Base-by-base conservation (phyloP, 495 filamentous ascomycete species). In the Hypoxylon crocopeplum region DNA sequence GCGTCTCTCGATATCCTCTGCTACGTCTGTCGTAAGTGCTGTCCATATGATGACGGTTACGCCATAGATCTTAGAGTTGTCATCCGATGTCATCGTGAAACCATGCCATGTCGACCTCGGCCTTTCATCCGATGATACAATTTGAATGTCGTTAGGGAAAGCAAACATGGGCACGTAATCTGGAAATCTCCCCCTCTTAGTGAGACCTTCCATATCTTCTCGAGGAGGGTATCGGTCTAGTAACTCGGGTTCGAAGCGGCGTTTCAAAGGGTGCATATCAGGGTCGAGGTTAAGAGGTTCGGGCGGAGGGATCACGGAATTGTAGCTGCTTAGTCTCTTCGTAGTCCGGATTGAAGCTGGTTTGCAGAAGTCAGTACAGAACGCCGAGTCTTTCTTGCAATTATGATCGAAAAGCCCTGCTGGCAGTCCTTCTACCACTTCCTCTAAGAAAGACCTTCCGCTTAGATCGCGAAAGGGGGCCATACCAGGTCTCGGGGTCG, bases 131-230 rank as follows among this genome's bases (percentile, higher is more conserved):
- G 91, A 91, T 7, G 94, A 97, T 6, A 98, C 90, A 45, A 98
- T 93, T 51, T 91, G 91, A 64, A 98, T 91, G 73, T 98, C 94
- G 72, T 98, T 97, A 21, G 94, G 94, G 66, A 98, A 98, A 16
- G 94, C 92, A 67, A 98, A 98, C 94, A 98, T 98, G 20, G 94
- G 94, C 30, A 98, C 91, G 64, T 97, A 98, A 68, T 98, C 93
- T 2, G 94, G 94, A 69, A 98, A 97, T 46, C 84, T 85, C 36
- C 91, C 92, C 66, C 94, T 86, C 67, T 88, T 83, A 67, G 89
- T 86, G 59, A 96, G 91, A 20, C 97, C 93, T 15, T 75, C 77
- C n/a, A 83, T 68, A 76, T 92, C 88, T 59, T 83, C 82, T 68
- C 90, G 89, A 30, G 90, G 86, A 16, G 94, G 94, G 66, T 98